Evolutionary conservation across 495 filamentous ascomycete genomes (phyloP).

Genomic region (Daldinia caldariorum): DNA sequence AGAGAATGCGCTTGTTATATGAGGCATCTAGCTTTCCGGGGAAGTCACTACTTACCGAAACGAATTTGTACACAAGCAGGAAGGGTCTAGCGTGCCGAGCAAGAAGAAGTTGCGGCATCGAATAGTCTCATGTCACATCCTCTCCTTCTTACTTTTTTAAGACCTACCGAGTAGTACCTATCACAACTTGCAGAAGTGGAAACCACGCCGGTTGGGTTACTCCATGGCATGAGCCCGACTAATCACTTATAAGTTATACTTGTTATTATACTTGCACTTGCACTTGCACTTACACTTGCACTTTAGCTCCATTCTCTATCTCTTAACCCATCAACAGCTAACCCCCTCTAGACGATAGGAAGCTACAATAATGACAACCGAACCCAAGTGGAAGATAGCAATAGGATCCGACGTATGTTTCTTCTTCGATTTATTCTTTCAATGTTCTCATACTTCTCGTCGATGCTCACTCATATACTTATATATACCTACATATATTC

Average conservation of each 20-base stretch:
- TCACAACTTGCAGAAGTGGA: background rate
- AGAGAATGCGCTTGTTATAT: background rate
- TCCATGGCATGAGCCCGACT: background rate
- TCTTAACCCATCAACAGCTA: background rate
- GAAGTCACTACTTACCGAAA: background rate
- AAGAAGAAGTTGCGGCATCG: slow-evolving; percentile 23
- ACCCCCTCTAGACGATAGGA: background rate
- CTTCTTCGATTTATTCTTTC: slow-evolving; percentile 37
- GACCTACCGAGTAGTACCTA: background rate
- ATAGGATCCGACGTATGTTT: slow-evolving; percentile 60
- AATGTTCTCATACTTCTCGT: background rate
- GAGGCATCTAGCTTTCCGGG: slow-evolving; percentile 9
- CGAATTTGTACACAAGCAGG: background rate
- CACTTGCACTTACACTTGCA: background rate
- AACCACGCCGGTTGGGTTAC: background rate
- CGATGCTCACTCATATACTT: too few species aligned
- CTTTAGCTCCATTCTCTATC: too few species aligned
- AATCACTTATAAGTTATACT: background rate
- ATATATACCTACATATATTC: background rate
- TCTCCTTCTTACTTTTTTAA: slow-evolving; percentile 13
- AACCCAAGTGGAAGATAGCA: slow-evolving; percentile 59
- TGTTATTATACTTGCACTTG: too few species aligned
- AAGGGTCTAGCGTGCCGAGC: slow-evolving; percentile 20
- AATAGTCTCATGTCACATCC: slow-evolving; percentile 18
- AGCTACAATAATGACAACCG: slow-evolving; percentile 45